These are phyloP conservation scores for Petrea volubilis DNA, from an alignment of 257 asterid genomes.

Conservation along the genomic window DNA sequence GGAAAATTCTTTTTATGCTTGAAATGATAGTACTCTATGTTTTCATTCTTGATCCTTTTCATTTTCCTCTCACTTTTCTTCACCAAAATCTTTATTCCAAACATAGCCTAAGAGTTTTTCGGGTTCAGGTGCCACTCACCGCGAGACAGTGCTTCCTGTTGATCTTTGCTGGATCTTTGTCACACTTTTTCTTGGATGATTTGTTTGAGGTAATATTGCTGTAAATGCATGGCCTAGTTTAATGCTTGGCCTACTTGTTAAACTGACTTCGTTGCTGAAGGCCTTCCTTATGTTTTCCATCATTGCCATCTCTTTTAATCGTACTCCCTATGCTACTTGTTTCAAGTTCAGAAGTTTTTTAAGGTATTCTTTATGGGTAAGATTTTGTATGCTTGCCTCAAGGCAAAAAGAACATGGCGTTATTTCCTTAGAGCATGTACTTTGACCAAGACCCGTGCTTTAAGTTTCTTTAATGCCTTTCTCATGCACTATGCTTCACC, in stretches of 20 bases:
- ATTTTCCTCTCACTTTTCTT: no score
- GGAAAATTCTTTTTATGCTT: no score
- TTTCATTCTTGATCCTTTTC: no score
- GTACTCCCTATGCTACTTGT: not conserved
- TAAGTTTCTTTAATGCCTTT: not conserved
- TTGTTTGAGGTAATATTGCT: slow-evolving; percentile 68
- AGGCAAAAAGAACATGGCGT: not conserved
- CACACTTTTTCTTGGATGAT: slow-evolving; percentile 91
- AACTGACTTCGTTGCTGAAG: not conserved
- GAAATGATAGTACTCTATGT: no score
- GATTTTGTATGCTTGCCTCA: not conserved
- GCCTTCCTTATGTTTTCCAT: not conserved
- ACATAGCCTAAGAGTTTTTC: not conserved
- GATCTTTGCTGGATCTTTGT: slow-evolving; percentile 83
- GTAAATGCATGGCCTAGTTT: no score
- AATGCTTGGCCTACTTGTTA: not conserved
- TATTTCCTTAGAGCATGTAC: not conserved
- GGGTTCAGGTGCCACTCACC: slow-evolving; percentile 63
- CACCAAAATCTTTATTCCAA: no score
- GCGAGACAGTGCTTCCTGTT: slow-evolving; percentile 71
- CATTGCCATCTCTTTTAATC: not conserved
- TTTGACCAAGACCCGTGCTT: not conserved
- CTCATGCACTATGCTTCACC: not conserved
- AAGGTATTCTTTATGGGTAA: not conserved
- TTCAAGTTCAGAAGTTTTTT: not conserved